Percentiles rank a stretch among this genome's conserved stretches.
phyloP scores from a whole-genome alignment of 169 alveolate genomes.

The Cryptosporidium ryanae region DNA sequence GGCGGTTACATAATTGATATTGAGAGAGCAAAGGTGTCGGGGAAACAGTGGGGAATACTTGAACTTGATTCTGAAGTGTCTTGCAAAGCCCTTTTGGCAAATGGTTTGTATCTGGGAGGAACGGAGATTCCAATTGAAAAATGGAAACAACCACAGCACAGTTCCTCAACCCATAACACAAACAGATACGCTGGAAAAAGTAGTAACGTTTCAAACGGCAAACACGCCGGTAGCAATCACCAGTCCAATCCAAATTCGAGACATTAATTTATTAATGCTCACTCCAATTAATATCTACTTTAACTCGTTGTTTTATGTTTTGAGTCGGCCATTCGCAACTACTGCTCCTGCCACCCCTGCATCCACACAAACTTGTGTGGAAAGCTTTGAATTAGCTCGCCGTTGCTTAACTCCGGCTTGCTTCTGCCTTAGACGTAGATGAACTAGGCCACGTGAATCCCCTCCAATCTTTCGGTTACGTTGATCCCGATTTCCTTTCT shows the following conservation, averaged over 20 bases:
- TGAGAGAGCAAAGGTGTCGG: slow-evolving; percentile 54
- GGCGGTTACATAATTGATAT: slow-evolving; percentile 73
- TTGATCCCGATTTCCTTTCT: no score
- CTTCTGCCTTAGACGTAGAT: no score
- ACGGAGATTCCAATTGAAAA: slow-evolving; percentile 45
- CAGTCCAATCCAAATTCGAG: neutral
- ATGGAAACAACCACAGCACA: slow-evolving; percentile 34
- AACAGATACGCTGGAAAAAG: neutral
- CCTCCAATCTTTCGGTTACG: no score
- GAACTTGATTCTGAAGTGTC: slow-evolving; percentile 66
- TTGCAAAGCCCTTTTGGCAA: slow-evolving; percentile 42
- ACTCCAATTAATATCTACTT: no score
- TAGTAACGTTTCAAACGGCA: neutral
- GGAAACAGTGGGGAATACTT: slow-evolving; percentile 63
- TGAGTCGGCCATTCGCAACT: no score
- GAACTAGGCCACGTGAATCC: no score
- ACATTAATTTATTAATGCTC: slow-evolving; percentile 1
- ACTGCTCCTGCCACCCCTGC: no score
- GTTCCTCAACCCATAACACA: neutral
- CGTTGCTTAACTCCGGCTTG: no score
- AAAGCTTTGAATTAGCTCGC: no score
- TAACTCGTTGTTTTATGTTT: no score
- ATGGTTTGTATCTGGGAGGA: slow-evolving; percentile 64
- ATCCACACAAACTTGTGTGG: no score
- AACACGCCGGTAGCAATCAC: neutral